A percentile compares a stretch with the other conserved stretches of the same genome.
phyloP scores from a whole-genome alignment of 176 grass and related monocot species.

The Echinochloa phyllopogon region DNA sequence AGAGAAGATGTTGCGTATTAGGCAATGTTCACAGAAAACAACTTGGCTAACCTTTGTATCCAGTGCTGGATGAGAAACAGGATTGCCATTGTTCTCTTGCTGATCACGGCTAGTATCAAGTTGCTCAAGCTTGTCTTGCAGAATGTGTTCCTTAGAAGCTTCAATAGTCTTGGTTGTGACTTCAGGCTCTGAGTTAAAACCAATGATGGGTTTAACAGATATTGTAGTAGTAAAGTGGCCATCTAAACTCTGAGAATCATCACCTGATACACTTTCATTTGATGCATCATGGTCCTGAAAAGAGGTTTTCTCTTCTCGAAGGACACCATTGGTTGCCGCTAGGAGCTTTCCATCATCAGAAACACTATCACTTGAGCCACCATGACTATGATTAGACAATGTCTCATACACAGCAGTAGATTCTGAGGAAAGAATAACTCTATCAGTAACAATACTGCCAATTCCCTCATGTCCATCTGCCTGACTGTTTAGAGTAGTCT shows the following conservation, averaged over 20 bases:
- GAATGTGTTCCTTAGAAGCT: not conserved
- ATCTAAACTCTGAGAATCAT: conserved; percentile 36
- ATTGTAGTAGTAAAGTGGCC: conserved; percentile 3
- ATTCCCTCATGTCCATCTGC: not conserved
- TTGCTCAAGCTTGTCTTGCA: conserved; percentile 41
- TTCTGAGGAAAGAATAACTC: conserved; percentile 40
- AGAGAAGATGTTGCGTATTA: conserved; percentile 19
- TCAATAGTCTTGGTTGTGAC: conserved; percentile 14
- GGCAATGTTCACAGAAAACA: conserved; percentile 28
- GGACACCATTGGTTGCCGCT: conserved; percentile 17
- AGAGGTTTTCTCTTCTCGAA: conserved; percentile 20
- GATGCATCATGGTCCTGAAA: conserved; percentile 38
- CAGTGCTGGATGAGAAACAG: conserved; percentile 37
- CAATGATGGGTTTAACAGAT: conserved; percentile 15
- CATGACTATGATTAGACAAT: conserved; percentile 10
- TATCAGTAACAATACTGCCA: conserved; percentile 9
- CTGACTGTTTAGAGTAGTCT: not conserved
- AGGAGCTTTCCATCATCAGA: conserved; percentile 32
- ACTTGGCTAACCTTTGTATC: conserved; percentile 39
- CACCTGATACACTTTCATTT: not conserved
- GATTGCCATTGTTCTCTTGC: conserved; percentile 5
- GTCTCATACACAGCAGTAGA: conserved; percentile 15
- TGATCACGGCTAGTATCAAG: conserved; percentile 14
- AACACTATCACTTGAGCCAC: conserved; percentile 15
- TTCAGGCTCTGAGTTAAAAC: conserved; percentile 39